Percentiles rank a stretch among this genome's conserved stretches.
Evolutionary conservation across 495 filamentous ascomycete genomes (phyloP).

Genomic region (Neurospora africana): DNA sequence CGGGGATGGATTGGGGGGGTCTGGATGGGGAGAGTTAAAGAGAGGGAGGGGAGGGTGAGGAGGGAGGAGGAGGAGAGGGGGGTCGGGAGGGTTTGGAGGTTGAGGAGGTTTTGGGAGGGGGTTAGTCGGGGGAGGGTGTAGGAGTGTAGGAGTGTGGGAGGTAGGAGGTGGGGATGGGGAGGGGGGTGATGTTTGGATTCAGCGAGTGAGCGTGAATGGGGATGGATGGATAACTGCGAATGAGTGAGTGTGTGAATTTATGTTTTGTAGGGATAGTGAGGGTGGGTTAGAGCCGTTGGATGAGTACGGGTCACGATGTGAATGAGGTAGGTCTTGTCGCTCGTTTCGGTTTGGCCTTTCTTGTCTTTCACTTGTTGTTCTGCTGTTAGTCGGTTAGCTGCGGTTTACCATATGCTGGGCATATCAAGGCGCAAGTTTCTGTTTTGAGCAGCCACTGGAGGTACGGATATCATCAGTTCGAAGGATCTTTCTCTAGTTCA

Average conservation of each 20-base stretch:
- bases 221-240: background rate
- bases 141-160: background rate
- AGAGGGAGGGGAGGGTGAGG: slow-evolving; percentile 27
- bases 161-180: background rate
- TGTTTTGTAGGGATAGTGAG: too few species aligned
- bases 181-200: background rate
- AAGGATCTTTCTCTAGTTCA: background rate
- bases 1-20: slow-evolving; percentile 39
- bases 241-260: background rate
- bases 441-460: background rate
- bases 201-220: too few species aligned
- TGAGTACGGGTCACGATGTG: background rate
- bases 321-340: background rate
- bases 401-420: background rate
- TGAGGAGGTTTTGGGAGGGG: slow-evolving; percentile 44
- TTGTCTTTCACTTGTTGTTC: background rate
- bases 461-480: background rate
- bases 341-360: background rate
- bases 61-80: slow-evolving; percentile 32
- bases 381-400: background rate
- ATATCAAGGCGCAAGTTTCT: background rate
- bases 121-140: slow-evolving; percentile 13
- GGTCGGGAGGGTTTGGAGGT: slow-evolving; percentile 37
- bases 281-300: background rate
- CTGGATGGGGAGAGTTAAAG: slow-evolving; percentile 32